Evolutionary conservation across 345 rosid species (phyloP), one percentile per base, ranked within the genome.

Genomic region (Aethionema arabicum): DNA sequence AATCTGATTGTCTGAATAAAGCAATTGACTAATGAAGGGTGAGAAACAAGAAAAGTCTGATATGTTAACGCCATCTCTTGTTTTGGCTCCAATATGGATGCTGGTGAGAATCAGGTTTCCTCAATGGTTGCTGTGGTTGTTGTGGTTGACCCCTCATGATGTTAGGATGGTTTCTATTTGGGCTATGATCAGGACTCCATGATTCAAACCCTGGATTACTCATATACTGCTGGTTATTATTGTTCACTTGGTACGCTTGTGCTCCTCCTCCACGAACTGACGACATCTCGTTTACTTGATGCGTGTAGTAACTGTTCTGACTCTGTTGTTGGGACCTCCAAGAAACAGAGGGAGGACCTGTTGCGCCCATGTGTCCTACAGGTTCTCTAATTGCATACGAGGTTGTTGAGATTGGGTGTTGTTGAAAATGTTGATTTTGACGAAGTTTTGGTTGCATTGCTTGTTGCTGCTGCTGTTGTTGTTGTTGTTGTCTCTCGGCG

Each of bases 161-260:
- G 60, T 71, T 63, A 12, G 60, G 79, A 0, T 76, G 66, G 41
- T 72, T 65, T 68, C 85, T 83, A 38, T 47, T 72, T 35, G 85
- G 96, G 65, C 95, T 91, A 63, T 80, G 69, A 39, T 91, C 96
- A 0, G 91, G 96, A 76, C 96, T 86, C 96, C 96, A 88, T 2
- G 98, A 88, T 68, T 88, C 96, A 41, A 67, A 88, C 15, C 78
- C 96, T n/a, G 69, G 77, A 60, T 69, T 67, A 61, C 60, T 52
- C 65, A 58, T 73, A 50, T 78, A 82, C 67, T 79, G 80, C 67
- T 79, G 80, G 37, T 72, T 79, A 63, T 68, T 15, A 11, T 27
- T 66, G 54, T 61, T 76, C 55, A 68, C 79, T 42, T 80, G 60
- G 54, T 42, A 61, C 46, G 61, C 63, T 72, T 61, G 80, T 52